Base-by-base conservation (phyloP, 345 rosid genomes). In the Cardamine resedifolia region DNA sequence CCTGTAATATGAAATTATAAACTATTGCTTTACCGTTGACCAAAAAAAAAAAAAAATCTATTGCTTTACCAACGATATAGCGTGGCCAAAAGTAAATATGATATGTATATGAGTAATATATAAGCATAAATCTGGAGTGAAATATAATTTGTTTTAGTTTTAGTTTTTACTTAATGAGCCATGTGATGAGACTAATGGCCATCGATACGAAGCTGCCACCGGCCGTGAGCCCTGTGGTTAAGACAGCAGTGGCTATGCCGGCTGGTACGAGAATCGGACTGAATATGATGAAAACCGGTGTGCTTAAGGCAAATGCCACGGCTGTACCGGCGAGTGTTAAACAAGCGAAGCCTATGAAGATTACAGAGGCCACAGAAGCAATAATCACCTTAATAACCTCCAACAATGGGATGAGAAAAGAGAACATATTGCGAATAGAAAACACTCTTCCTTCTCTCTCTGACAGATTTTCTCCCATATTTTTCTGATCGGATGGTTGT, bases 261-360 rank as follows among this genome's bases (percentile, higher is more conserved):
- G 93, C 91, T 1, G 96, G 98, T 73, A 92, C 83, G n/a, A 92
- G 83, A 28, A 92, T 84, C 0, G 96, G 98, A 71, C 96, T 92
- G 85, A 85, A 88, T 26, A 90, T 83, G 73, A 92, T 85, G 47
- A 90, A 70, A 57, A 92, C 73, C 1, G 96, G 98, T 6, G 93
- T 86, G 69, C 84, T 85, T 1, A 90, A 50, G 74, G 80, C 79
- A 56, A 92, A 81, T 16, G 70, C 87, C 39, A 90, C 88, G 64
- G 90, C 89, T 0, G 96, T 81, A 38, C 82, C 91, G 1, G 81
- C 83, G 0, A 92, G 78, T 52, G 78, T 87, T 58, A 90, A 51
- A 16, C 84, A 85, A 4, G 91, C 85, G 56, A 90, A 88, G 43
- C 87, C 64, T 26, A 88, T 71, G 39, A 88, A 87, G 63, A 86